These are phyloP conservation scores for Hypoxylon sp. DNA, from an alignment of 2,329 filamentous ascomycete genomes.

Conservation along the genomic window DNA sequence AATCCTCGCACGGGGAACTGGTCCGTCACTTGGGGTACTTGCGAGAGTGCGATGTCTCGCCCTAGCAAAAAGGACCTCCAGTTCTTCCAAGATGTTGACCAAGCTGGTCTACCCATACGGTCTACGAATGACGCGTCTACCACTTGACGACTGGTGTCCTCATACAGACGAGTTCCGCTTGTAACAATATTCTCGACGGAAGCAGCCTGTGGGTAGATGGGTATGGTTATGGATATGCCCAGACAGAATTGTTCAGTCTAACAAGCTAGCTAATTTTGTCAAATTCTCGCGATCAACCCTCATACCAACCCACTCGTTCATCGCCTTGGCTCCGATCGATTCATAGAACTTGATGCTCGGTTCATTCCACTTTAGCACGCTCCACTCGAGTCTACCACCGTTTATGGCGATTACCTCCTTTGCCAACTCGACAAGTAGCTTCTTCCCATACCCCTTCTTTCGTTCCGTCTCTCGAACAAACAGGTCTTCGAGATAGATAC, in stretches of 20 bases:
- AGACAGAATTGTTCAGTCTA: slow-evolving; percentile 49
- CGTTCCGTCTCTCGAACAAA: slow-evolving; percentile 81
- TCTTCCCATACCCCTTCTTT: slow-evolving; percentile 83
- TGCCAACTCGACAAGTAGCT: slow-evolving; percentile 82
- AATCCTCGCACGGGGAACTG: slow-evolving; percentile 49
- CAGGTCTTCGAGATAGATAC: slow-evolving; percentile 95
- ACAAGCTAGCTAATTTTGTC: slow-evolving; percentile 68
- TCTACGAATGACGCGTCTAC: neutral
- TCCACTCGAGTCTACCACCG: slow-evolving; percentile 88
- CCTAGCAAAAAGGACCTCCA: slow-evolving; percentile 56
- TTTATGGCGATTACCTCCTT: slow-evolving; percentile 80
- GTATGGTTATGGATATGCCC: neutral
- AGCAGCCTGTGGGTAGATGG: neutral
- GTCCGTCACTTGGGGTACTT: slow-evolving; percentile 64
- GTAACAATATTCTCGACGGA: neutral
- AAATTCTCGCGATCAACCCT: slow-evolving; percentile 78
- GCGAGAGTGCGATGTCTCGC: slow-evolving; percentile 48
- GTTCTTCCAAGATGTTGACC: slow-evolving; percentile 65
- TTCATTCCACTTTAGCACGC: slow-evolving; percentile 92
- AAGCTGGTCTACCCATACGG: slow-evolving; percentile 45
- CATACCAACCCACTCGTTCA: slow-evolving; percentile 82
- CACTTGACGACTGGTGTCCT: neutral
- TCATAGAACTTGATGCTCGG: slow-evolving; percentile 91
- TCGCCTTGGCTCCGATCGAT: slow-evolving; percentile 74
- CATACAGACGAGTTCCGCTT: neutral